Base-by-base conservation (phyloP, 1,284 basidiomycete species). In the Pseudozyma pruni region DNA sequence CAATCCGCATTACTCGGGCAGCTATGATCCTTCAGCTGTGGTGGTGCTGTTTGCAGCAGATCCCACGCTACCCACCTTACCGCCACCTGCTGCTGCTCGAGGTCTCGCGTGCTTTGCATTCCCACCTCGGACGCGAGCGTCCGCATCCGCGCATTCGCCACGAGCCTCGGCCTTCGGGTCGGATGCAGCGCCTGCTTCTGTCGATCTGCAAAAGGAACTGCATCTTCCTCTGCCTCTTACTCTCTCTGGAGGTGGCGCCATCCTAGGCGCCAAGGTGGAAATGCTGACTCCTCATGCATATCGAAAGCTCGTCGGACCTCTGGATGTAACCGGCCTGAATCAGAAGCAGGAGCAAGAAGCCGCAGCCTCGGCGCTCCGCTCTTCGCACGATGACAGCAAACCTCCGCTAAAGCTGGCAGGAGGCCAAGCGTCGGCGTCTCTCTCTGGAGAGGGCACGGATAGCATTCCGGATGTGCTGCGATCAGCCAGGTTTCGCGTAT, bases 21-120 rank as follows among this genome's bases (percentile, higher is more conserved):
- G 86, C 10, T 89, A 86, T 80, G 91, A 94, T 79, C 90, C 92
- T 0, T 84, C 86, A 40, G 86, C 89, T 2, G 88, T 95, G 37
- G 75, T 87, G 57, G 81, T 86, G 53, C 83, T 81, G 10, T 55
- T 74, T 16, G 78, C 73, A 27, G 54, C 75, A 6, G 73, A 77
- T 33, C 60, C 59, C 4, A 45, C 55, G n/a, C 54, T 81, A 27
- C 78, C 79, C 8, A 63, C 79, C 2, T 23, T 81, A 16, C 76
- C 79, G 7, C 72, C 78, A 3, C 78, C 77, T 34, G 68, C 76
- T 33, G 72, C 79, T 41, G 55, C 62, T 3, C 69, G 76, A 16
- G 79, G 79, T 14, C 58, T 81, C 8, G 59, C 67, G 0, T 71
- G 71, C 27, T 79, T 58, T 49, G 52, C 77, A 3, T 81, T 80